Evolutionary conservation across 2,329 filamentous ascomycete species (phyloP).

Genomic region (Exophiala viscosa): DNA sequence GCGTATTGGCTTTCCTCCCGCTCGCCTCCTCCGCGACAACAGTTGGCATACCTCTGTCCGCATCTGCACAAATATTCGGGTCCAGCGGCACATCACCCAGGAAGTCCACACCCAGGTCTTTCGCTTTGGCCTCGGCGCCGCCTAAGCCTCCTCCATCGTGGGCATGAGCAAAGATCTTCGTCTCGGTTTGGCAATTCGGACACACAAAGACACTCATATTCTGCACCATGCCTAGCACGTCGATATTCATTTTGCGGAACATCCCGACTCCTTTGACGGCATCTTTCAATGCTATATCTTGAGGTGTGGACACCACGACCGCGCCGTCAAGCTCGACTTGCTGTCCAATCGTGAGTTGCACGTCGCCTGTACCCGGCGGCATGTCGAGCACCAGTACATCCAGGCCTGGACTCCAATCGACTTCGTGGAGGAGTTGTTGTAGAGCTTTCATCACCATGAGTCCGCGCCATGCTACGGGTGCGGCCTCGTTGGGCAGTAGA

Average conservation of each 20-base stretch:
- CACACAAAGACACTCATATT: conserved; percentile 88
- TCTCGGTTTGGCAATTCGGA: conserved; percentile 70
- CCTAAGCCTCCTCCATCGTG: conserved; percentile 43
- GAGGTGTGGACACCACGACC: conserved; percentile 87
- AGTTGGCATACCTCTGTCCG: conserved; percentile 81
- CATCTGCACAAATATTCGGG: conserved; percentile 79
- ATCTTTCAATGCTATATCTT: conserved; percentile 87
- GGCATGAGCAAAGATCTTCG: conserved; percentile 66
- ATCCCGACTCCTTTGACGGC: conserved; percentile 88
- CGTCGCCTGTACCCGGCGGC: conserved; percentile 91
- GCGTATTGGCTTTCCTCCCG: conserved; percentile 60
- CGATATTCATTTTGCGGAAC: conserved; percentile 80
- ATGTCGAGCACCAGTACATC: conserved; percentile 88
- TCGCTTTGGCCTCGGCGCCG: conserved; percentile 65
- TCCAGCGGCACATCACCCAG: conserved; percentile 87
- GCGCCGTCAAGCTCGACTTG: conserved; percentile 82
- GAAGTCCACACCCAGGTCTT: conserved; percentile 69
- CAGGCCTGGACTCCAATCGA: conserved; percentile 65
- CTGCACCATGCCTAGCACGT: conserved; percentile 77
- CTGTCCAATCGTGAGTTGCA: conserved; percentile 94
- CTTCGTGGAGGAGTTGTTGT: conserved; percentile 90
- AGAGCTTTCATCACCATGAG: conserved; percentile 98
- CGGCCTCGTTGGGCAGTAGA: conserved; percentile 65
- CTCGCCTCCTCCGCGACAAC: conserved; percentile 73
- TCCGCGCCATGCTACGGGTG: conserved; percentile 89